A percentile compares a stretch with the other conserved stretches of the same genome.
Conservation (phyloP, 2,329 filamentous ascomycete species). For the Microsporum audouinii region DNA sequence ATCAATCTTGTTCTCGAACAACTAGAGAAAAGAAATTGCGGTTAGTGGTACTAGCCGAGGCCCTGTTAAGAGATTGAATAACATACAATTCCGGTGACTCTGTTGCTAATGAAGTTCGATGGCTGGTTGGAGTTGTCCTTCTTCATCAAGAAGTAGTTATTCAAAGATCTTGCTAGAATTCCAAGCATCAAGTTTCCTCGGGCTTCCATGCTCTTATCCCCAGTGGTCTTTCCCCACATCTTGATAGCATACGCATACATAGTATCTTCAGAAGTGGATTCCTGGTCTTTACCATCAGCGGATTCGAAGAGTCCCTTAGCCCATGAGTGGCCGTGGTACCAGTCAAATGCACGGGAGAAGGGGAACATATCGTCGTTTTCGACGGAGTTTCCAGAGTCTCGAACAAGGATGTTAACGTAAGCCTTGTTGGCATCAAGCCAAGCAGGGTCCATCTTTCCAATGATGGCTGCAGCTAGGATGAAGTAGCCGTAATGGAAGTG, state of each 20-base stretch:
- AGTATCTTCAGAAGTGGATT: slow-evolving; percentile 81
- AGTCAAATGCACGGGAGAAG: slow-evolving; percentile 75
- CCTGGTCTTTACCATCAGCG: slow-evolving; percentile 47
- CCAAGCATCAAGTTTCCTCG: slow-evolving; percentile 76
- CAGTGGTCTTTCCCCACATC: slow-evolving; percentile 76
- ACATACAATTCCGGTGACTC: slow-evolving; percentile 47
- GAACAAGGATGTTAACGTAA: slow-evolving; percentile 72
- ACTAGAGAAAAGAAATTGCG: slow-evolving; percentile 18
- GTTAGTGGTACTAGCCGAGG: neutral
- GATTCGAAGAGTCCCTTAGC: slow-evolving; percentile 52
- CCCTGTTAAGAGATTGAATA: neutral
- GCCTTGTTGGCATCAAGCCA: slow-evolving; percentile 66
- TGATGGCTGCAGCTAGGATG: slow-evolving; percentile 72
- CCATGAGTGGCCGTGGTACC: slow-evolving; percentile 92
- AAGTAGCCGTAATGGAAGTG: slow-evolving; percentile 69
- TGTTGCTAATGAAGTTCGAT: slow-evolving; percentile 66
- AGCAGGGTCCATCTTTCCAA: slow-evolving; percentile 61
- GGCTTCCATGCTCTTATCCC: slow-evolving; percentile 69
- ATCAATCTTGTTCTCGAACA: slow-evolving; percentile 94
- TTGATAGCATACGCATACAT: slow-evolving; percentile 81
- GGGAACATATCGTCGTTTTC: slow-evolving; percentile 63
- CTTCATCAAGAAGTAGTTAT: slow-evolving; percentile 72
- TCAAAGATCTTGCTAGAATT: slow-evolving; percentile 60
- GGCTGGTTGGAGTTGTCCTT: slow-evolving; percentile 61
- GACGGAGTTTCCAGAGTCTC: slow-evolving; percentile 72